These are phyloP conservation scores for Diplotaxis tenuifolia DNA, from an alignment of 345 rosid genomes.

Conservation along the genomic window DNA sequence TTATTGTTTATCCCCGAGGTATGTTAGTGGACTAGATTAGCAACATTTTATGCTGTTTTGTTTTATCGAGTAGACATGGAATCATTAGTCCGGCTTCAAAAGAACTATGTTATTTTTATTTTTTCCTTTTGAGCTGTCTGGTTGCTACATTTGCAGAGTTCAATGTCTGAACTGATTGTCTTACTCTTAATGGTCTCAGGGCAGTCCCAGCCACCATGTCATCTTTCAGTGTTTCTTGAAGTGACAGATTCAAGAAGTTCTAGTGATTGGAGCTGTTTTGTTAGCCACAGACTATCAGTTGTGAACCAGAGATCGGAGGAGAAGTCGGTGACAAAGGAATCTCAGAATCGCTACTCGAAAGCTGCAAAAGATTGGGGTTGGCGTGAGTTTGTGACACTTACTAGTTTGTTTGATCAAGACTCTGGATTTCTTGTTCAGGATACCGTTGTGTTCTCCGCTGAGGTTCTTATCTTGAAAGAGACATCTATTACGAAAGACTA, in stretches of 20 bases:
- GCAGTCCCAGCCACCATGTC: conserved; percentile 99
- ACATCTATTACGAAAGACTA: conserved; percentile 79
- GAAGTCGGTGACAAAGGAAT: conserved; percentile 95
- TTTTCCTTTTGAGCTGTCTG: conserved; percentile 22
- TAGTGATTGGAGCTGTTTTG: conserved; percentile 99
- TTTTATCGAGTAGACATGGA: conserved; percentile 7
- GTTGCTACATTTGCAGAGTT: conserved; percentile 30
- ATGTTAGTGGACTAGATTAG: conserved; percentile 27
- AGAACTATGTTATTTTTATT: background rate
- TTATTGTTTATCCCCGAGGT: conserved; percentile 99
- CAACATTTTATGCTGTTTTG: background rate
- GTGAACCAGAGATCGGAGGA: conserved; percentile 88
- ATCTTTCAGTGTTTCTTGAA: conserved; percentile 99
- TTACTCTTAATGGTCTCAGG: conserved; percentile 78
- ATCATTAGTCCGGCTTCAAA: background rate
- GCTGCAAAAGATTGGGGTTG: conserved; percentile 99
- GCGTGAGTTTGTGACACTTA: conserved; percentile 99
- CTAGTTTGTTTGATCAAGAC: conserved; percentile 98
- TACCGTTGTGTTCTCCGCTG: conserved; percentile 88
- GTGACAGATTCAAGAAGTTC: conserved; percentile 95
- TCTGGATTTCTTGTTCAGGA: conserved; percentile 98
- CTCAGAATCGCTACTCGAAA: conserved; percentile 98
- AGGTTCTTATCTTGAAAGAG: conserved; percentile 99
- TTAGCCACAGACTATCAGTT: conserved; percentile 95
- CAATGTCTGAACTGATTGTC: conserved; percentile 43